Evolutionary conservation across 129 eudicot genomes (phyloP), one percentile per base, ranked within the genome.

Genomic region (Rutidosis leptorrhynchoides): DNA sequence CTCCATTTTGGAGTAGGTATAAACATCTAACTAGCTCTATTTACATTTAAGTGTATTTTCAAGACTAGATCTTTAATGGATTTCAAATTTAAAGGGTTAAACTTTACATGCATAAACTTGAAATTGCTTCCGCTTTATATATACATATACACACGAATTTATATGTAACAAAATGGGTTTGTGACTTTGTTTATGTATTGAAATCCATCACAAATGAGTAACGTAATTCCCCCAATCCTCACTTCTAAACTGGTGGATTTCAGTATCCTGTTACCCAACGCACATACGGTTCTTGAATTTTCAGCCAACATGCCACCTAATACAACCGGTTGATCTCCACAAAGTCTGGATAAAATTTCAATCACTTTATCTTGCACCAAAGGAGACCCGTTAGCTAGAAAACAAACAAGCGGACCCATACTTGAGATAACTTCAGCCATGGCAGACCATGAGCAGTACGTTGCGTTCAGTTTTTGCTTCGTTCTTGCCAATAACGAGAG

Each of bases 181-280:
- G n/a, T n/a, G n/a, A n/a, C n/a, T n/a, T n/a, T n/a, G n/a, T n/a
- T n/a, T n/a, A n/a, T n/a, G n/a, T n/a, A n/a, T n/a, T n/a, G n/a
- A n/a, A n/a, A n/a, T n/a, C n/a, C n/a, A n/a, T n/a, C 87, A 81
- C 90, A 85, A 71, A 86, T 79, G 61, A 85, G 79, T 70, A 89
- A 74, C 19, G 82, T 70, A 27, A 83, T 70, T 26, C 81, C 89
- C 64, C 96, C 96, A 74, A 83, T 81, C 78, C 85, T 81, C 55
- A 89, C 94, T 77, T 89, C 94, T 58, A 81, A 49, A 61, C 82
- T 77, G 56, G 77, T 40, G 35, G 94, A 85, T 21, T 79, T 72
- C 70, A 83, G 65, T 68, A 83, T 83, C 68, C 93, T 89, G 72
- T 72, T 72, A 68, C 81, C 87, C 61, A 89, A 79, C 21, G 85